Evolutionary conservation across 371 early-diverging fungal species (phyloP).

Genomic region (Smittium culicis): DNA sequence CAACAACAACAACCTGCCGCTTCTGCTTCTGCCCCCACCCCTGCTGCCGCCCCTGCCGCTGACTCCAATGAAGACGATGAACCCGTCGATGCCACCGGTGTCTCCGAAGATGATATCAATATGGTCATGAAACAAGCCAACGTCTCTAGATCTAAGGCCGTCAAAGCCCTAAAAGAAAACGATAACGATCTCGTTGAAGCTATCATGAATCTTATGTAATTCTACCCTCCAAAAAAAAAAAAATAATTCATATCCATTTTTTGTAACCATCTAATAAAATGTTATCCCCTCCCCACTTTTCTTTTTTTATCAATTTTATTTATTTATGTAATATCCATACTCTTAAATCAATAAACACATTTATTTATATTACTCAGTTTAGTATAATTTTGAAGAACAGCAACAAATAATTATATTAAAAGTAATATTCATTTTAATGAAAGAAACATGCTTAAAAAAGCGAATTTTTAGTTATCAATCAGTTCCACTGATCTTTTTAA

Average conservation of each 20-base stretch:
- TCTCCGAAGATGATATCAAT: constrained; percentile 83
- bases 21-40: constrained; percentile 37
- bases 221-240: no score
- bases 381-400: not conserved
- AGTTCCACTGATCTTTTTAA: constrained; percentile 9
- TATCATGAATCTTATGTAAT: constrained; percentile 60
- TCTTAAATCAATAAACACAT: not conserved
- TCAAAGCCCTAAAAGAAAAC: constrained; percentile 78
- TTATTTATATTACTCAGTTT: not conserved
- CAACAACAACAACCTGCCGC: constrained; percentile 23
- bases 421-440: no score
- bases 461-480: no score
- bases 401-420: no score
- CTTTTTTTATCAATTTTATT: not conserved
- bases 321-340: not conserved
- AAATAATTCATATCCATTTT: no score
- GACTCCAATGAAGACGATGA: constrained; percentile 34
- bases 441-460: no score
- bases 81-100: constrained; percentile 50
- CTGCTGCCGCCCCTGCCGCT: constrained; percentile 24
- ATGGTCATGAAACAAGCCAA: constrained; percentile 84
- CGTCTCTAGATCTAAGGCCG: constrained; percentile 74
- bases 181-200: constrained; percentile 89
- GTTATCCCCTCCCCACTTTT: not conserved
- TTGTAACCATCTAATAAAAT: no score